Percentiles rank a stretch among this genome's conserved stretches.
These are phyloP conservation scores for Remersonia thermophila DNA, from an alignment of 2,329 filamentous ascomycete genomes.

Conservation along the genomic window DNA sequence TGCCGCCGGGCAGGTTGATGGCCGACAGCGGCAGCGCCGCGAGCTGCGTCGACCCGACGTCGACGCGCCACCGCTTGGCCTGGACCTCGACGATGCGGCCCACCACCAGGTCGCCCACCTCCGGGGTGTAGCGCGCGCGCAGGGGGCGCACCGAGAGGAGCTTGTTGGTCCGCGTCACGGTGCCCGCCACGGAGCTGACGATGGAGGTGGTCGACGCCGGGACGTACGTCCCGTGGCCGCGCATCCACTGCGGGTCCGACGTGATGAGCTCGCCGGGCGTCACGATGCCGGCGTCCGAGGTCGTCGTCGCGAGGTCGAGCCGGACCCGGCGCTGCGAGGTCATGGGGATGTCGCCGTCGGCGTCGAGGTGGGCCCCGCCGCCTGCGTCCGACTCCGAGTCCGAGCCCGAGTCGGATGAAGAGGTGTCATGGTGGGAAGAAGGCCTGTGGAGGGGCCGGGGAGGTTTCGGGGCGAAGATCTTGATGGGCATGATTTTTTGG, in stretches of 20 bases:
- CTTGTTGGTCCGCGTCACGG: slow-evolving; percentile 88
- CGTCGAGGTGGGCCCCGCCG: slow-evolving; percentile 28
- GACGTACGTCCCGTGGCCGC: slow-evolving; percentile 87
- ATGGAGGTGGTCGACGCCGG: slow-evolving; percentile 54
- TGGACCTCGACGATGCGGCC: slow-evolving; percentile 94
- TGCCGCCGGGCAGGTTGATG: slow-evolving; percentile 91
- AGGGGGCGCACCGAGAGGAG: slow-evolving; percentile 83
- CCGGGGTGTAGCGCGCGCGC: slow-evolving; percentile 83
- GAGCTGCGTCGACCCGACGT: slow-evolving; percentile 78
- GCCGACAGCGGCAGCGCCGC: slow-evolving; percentile 74
- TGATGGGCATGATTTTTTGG: slow-evolving; percentile 24
- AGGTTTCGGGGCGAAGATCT: slow-evolving; percentile 19
- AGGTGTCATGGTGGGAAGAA: background rate
- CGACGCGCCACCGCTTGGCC: slow-evolving; percentile 83
- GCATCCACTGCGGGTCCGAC: slow-evolving; percentile 93
- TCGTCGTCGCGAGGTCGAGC: background rate
- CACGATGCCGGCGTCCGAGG: slow-evolving; percentile 43
- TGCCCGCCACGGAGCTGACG: slow-evolving; percentile 80
- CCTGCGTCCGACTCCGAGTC: slow-evolving; percentile 22
- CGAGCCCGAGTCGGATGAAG: slow-evolving; percentile 4
- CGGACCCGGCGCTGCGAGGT: slow-evolving; percentile 8
- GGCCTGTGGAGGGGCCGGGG: slow-evolving; percentile 9
- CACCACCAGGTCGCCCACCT: slow-evolving; percentile 91
- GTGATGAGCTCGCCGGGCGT: slow-evolving; percentile 86
- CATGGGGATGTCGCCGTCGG: slow-evolving; percentile 34